Conservation (phyloP, 805 yeast genomes). For the Candida piceae region DNA sequence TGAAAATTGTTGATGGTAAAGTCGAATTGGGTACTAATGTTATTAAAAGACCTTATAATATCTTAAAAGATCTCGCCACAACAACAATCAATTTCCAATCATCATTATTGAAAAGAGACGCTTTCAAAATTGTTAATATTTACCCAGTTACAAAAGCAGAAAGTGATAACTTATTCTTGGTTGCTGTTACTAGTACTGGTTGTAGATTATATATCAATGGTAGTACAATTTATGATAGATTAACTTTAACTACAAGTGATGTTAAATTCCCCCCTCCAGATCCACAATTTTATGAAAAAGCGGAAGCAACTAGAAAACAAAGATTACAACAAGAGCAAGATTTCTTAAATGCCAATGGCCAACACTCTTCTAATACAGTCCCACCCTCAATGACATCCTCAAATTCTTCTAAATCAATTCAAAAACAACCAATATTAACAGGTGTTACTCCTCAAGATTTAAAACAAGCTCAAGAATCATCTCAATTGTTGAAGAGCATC, state of each 20-base stretch:
- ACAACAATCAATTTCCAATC: conserved; percentile 28
- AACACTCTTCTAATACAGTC: conserved; percentile 2
- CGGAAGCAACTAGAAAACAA: conserved; percentile 33
- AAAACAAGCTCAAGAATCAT: conserved; percentile 51
- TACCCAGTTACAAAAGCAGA: conserved; percentile 59
- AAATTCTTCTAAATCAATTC: conserved; percentile 11
- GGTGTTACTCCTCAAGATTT: conserved; percentile 30
- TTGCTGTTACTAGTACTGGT: conserved; percentile 81
- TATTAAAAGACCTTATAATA: conserved; percentile 39
- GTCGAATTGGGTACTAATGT: conserved; percentile 25
- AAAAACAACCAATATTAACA: conserved; percentile 24
- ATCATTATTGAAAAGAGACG: conserved; percentile 49
- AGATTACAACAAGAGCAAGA: conserved; percentile 32
- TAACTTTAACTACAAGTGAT: conserved; percentile 32
- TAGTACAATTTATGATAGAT: conserved; percentile 30
- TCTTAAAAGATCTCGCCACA: conserved; percentile 43
- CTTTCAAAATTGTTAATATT: conserved; percentile 56
- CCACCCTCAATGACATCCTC: neutral
- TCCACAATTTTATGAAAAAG: conserved; percentile 24
- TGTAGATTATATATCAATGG: conserved; percentile 68
- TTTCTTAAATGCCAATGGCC: conserved; percentile 13
- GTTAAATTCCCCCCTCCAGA: conserved; percentile 44
- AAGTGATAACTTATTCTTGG: conserved; percentile 62
- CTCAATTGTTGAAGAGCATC: conserved; percentile 52
- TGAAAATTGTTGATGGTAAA: conserved; percentile 38